phyloP scores from a whole-genome alignment of 495 filamentous ascomycete genomes.

The Lichina pygmaea region DNA sequence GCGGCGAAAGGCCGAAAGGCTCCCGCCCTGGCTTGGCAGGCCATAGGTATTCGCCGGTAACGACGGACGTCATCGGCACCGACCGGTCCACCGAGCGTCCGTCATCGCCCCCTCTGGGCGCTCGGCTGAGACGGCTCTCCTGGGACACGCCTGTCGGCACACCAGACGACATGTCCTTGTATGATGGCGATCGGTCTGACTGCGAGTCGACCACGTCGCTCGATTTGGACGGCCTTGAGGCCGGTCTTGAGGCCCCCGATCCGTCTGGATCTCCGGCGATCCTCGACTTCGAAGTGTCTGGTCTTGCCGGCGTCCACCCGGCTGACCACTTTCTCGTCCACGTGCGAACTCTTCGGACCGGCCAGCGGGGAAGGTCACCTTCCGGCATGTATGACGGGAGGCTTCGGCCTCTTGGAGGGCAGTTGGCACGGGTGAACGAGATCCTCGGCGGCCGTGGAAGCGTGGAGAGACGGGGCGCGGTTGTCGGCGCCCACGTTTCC shows the following conservation, averaged over 20 bases:
- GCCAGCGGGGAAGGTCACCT: too few species aligned
- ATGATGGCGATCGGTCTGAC: neutral
- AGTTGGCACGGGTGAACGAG: too few species aligned
- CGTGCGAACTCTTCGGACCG: neutral
- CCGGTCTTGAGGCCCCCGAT: slow-evolving; percentile 8
- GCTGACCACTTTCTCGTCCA: slow-evolving; percentile 38
- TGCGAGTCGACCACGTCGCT: slow-evolving; percentile 8
- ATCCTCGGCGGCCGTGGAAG: too few species aligned
- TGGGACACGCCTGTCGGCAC: neutral
- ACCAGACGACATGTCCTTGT: neutral
- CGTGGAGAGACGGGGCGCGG: too few species aligned
- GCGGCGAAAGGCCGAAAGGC: slow-evolving; percentile 24
- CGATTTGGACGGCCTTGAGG: slow-evolving; percentile 10
- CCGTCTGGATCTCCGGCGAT: slow-evolving; percentile 5
- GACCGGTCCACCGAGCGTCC: neutral
- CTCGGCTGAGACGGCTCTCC: neutral
- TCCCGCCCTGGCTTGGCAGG: slow-evolving; percentile 8
- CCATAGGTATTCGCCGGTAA: neutral
- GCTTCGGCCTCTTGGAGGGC: too few species aligned
- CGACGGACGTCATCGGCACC: neutral
- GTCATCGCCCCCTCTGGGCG: neutral
- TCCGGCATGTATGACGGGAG: too few species aligned
- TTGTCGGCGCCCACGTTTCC: too few species aligned
- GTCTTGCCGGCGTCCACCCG: slow-evolving; percentile 34
- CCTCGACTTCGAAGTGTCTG: slow-evolving; percentile 28